phyloP scores from a whole-genome alignment of 2,329 filamentous ascomycete species.

The Colletotrichum sp. region DNA sequence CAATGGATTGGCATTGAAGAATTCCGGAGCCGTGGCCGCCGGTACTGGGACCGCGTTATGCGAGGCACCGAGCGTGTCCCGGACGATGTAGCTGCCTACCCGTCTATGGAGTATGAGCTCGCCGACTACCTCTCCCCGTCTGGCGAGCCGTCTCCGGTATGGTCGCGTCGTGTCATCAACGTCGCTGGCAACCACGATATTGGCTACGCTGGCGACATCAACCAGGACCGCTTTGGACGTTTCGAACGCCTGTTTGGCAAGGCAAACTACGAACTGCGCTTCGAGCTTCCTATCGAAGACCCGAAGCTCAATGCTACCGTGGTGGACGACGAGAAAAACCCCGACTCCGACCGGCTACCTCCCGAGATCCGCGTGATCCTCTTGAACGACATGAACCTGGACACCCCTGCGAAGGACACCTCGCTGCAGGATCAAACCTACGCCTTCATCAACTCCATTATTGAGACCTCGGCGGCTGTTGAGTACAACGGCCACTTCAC shows the following conservation, averaged over 20 bases:
- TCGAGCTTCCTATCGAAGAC: constrained; percentile 57
- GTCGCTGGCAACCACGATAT: constrained; percentile 96
- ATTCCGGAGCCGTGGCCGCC: constrained; percentile 72
- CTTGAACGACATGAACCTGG: constrained; percentile 92
- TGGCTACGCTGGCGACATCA: constrained; percentile 92
- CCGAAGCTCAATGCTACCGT: constrained; percentile 43
- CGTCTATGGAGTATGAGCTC: constrained; percentile 52
- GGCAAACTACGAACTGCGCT: constrained; percentile 88
- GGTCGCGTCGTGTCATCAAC: constrained; percentile 83
- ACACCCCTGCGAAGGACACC: constrained; percentile 73
- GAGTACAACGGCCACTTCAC: constrained; percentile 72
- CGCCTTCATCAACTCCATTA: constrained; percentile 73
- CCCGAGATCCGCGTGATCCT: constrained; percentile 83
- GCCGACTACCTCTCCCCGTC: constrained; percentile 52
- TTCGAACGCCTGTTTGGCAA: constrained; percentile 88
- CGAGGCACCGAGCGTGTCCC: constrained; percentile 67
- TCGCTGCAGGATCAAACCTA: constrained; percentile 79
- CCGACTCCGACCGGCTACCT: constrained; percentile 49
- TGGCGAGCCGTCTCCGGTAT: constrained; percentile 48
- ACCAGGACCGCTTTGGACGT: constrained; percentile 71
- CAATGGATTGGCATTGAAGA: constrained; percentile 92
- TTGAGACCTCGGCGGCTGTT: constrained; percentile 65
- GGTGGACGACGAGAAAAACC: constrained; percentile 45
- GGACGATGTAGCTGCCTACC: constrained; percentile 55
- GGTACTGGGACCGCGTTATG: constrained; percentile 86